Conservation (phyloP, 1,284 basidiomycete genomes). For the Tranzscheliella williamsii region DNA sequence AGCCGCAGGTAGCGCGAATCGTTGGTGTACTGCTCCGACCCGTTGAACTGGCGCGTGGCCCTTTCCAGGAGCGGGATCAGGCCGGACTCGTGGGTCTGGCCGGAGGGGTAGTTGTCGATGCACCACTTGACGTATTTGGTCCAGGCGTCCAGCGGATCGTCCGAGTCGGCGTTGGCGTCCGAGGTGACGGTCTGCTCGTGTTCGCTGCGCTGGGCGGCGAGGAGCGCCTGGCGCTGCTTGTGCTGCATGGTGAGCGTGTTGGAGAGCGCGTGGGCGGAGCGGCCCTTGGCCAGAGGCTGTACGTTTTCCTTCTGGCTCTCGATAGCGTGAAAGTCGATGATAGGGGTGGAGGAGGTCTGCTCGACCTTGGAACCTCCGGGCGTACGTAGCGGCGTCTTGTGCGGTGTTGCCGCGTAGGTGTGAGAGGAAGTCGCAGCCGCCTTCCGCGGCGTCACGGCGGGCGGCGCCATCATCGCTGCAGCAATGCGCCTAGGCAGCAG, state of each 20-base stretch:
- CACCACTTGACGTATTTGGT: constrained; percentile 71
- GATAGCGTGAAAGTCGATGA: constrained; percentile 57
- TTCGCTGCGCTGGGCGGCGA: constrained; percentile 41
- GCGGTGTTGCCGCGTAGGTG: constrained; percentile 30
- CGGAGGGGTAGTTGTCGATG: constrained; percentile 68
- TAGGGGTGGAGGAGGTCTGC: constrained; percentile 58
- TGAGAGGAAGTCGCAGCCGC: constrained; percentile 16
- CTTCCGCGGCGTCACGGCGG: constrained; percentile 40
- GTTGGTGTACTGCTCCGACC: constrained; percentile 77
- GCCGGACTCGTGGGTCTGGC: constrained; percentile 66
- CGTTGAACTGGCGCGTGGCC: constrained; percentile 75
- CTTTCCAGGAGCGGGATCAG: constrained; percentile 76
- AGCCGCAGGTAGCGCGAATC: constrained; percentile 86
- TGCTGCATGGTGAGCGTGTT: constrained; percentile 54
- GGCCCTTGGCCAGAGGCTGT: constrained; percentile 65
- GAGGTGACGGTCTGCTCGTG: constrained; percentile 41
- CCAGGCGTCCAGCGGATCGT: constrained; percentile 46
- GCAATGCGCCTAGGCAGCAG: too few species aligned
- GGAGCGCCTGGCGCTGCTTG: constrained; percentile 46
- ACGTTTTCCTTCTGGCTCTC: constrained; percentile 70
- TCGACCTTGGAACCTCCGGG: constrained; percentile 47
- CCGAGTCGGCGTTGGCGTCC: constrained; percentile 43
- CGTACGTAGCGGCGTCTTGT: constrained; percentile 53
- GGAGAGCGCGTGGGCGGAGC: constrained; percentile 66
- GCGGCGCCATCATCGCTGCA: constrained; percentile 31